Evolutionary conservation across 2,329 filamentous ascomycete genomes (phyloP).

Genomic region (Sporothrix brasiliensis): DNA sequence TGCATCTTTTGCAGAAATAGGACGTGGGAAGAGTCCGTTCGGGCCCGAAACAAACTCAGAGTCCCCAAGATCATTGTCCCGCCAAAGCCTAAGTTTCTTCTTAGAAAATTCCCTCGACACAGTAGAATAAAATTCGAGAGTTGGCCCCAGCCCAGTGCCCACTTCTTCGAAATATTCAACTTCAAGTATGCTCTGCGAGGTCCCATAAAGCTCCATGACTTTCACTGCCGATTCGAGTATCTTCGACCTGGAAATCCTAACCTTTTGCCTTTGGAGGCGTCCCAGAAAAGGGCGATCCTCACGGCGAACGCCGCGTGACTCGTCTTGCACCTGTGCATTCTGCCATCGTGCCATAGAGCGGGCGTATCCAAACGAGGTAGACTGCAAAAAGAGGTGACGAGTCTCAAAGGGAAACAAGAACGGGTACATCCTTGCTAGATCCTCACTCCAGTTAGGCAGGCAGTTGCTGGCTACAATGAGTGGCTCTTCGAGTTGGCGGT

Average conservation of each 20-base stretch:
- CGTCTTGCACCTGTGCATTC: slow-evolving; percentile 80
- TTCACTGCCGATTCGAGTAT: slow-evolving; percentile 96
- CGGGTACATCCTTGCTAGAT: slow-evolving; percentile 87
- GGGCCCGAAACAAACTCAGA: slow-evolving; percentile 81
- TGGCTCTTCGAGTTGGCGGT: slow-evolving; percentile 93
- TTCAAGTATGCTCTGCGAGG: slow-evolving; percentile 92
- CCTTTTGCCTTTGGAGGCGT: slow-evolving; percentile 90
- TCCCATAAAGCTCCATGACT: slow-evolving; percentile 97
- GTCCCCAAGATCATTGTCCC: slow-evolving; percentile 78
- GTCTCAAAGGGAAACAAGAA: slow-evolving; percentile 99
- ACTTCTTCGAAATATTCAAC: slow-evolving; percentile 99
- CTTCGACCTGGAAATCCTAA: slow-evolving; percentile 92
- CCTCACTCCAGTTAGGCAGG: slow-evolving; percentile 92
- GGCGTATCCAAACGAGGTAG: slow-evolving; percentile 96
- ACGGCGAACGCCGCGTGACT: slow-evolving; percentile 77
- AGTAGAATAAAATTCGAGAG: slow-evolving; percentile 95
- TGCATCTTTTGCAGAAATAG: slow-evolving; percentile 78
- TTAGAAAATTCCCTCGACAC: slow-evolving; percentile 97
- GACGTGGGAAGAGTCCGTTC: slow-evolving; percentile 86
- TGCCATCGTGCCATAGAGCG: slow-evolving; percentile 98
- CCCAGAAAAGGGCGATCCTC: slow-evolving; percentile 92
- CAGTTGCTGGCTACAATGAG: slow-evolving; percentile 97
- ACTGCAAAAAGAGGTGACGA: slow-evolving; percentile 93
- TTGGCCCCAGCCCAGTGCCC: slow-evolving; percentile 91
- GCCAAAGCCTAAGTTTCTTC: slow-evolving; percentile 96